Conservation (phyloP, 164 flowering plant species). For the Magnolia officinalis region DNA sequence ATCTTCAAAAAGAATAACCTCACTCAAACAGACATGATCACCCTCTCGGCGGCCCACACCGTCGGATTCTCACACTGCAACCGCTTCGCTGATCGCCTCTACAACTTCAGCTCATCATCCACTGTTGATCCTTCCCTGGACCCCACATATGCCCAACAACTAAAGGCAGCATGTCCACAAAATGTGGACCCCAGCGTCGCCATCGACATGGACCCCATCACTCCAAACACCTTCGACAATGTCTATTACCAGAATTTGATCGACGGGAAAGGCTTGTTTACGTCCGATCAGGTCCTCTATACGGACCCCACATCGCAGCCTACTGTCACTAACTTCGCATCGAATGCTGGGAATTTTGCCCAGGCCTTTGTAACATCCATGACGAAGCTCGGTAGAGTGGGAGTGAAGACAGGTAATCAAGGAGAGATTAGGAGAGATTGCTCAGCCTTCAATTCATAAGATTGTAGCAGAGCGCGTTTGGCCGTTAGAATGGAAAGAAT, state of each 20-base stretch:
- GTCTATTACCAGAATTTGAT: conserved; percentile 58
- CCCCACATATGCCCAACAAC: conserved; percentile 53
- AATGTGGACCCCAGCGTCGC: conserved; percentile 51
- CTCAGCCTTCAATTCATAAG: conserved; percentile 40
- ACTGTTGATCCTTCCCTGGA: conserved; percentile 61
- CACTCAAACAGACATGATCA: conserved; percentile 55
- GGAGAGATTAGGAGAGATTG: conserved; percentile 62
- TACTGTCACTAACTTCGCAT: conserved; percentile 49
- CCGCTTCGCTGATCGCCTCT: conserved; percentile 55
- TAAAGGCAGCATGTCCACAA: conserved; percentile 45
- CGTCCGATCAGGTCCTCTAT: conserved; percentile 65
- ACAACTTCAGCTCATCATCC: conserved; percentile 39
- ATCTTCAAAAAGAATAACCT: conserved; percentile 48
- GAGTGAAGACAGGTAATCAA: conserved; percentile 50
- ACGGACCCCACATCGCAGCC: conserved; percentile 35
- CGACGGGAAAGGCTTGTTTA: conserved; percentile 55
- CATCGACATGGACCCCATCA: conserved; percentile 54
- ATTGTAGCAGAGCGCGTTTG: not conserved
- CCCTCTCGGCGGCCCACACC: conserved; percentile 83
- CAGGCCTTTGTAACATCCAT: conserved; percentile 52
- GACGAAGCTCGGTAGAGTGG: conserved; percentile 62
- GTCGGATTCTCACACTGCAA: conserved; percentile 76
- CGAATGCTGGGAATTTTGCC: conserved; percentile 29
- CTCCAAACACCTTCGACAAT: conserved; percentile 62
- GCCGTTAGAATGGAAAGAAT: not conserved